Evolutionary conservation across 257 asterid genomes (phyloP).

Genomic region (Orobanche coerulescens): DNA sequence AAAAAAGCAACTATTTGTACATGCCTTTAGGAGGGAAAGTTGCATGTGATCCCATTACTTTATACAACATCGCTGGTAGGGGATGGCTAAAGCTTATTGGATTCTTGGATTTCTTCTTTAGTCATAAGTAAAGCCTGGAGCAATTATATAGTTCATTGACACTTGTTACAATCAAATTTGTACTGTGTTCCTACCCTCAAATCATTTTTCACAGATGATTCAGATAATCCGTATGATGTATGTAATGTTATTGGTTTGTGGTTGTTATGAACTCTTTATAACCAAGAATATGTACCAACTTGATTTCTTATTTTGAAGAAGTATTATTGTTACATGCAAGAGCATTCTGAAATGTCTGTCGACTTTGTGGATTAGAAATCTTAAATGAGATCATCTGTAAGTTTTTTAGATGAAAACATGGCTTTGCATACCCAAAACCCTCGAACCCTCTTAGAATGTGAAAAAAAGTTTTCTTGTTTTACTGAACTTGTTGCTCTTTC

Average conservation of each 20-base stretch:
- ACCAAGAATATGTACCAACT: slow-evolving; percentile 6
- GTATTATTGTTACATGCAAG: neutral
- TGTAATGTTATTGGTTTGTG: slow-evolving; percentile 6
- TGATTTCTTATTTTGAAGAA: slow-evolving; percentile 7
- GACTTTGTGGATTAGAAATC: neutral
- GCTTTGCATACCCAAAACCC: neutral
- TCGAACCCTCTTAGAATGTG: neutral
- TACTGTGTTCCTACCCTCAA: neutral
- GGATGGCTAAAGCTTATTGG: neutral
- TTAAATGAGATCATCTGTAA: neutral
- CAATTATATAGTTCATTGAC: slow-evolving; percentile 3
- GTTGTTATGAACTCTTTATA: neutral
- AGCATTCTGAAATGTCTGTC: neutral
- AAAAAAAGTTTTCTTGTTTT: neutral
- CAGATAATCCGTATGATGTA: neutral
- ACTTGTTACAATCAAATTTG: neutral
- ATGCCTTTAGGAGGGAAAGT: neutral
- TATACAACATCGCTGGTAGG: neutral
- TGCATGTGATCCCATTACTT: neutral
- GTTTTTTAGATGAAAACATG: slow-evolving; percentile 4
- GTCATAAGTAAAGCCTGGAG: neutral
- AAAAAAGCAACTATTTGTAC: neutral
- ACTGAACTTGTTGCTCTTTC: slow-evolving; percentile 7
- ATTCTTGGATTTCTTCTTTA: neutral
- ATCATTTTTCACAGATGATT: neutral